These are phyloP conservation scores for Sicyos edulis DNA, from an alignment of 306 rosid species.

Conservation along the genomic window DNA sequence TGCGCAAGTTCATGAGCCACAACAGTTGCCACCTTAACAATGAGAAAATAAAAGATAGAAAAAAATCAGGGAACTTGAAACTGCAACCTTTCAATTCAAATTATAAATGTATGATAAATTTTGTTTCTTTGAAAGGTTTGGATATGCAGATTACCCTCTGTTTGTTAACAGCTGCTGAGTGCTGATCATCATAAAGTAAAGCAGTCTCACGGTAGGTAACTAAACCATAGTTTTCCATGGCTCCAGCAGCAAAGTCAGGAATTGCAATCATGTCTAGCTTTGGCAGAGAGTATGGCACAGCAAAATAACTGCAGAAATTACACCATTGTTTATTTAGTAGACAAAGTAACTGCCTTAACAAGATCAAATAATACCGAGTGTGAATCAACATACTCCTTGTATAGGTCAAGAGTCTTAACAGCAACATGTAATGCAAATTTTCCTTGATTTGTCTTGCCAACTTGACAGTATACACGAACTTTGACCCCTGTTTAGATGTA, in stretches of 20 bases:
- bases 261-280: conserved; percentile 94
- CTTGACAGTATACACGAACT: conserved; percentile 87
- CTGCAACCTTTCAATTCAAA: conserved; percentile 7
- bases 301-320: conserved; percentile 66
- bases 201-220: conserved; percentile 90
- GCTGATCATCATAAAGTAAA: conserved; percentile 81
- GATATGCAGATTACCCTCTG: conserved; percentile 57
- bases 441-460: conserved; percentile 79
- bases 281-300: conserved; percentile 73
- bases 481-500: conserved; percentile 58
- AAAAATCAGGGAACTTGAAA: neutral
- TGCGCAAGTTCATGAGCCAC: conserved; percentile 98
- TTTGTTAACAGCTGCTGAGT: conserved; percentile 85
- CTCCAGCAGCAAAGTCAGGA: conserved; percentile 96
- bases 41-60: conserved; percentile 19
- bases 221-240: conserved; percentile 97
- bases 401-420: conserved; percentile 62
- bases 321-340: conserved; percentile 21
- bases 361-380: neutral
- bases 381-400: conserved; percentile 53
- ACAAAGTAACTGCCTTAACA: neutral
- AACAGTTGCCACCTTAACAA: conserved; percentile 66
- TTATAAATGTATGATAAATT: neutral
- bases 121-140: conserved; percentile 10
- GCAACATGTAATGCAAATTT: conserved; percentile 83